These are phyloP conservation scores for Camelina hispida DNA, from an alignment of 345 rosid species.

Conservation along the genomic window DNA sequence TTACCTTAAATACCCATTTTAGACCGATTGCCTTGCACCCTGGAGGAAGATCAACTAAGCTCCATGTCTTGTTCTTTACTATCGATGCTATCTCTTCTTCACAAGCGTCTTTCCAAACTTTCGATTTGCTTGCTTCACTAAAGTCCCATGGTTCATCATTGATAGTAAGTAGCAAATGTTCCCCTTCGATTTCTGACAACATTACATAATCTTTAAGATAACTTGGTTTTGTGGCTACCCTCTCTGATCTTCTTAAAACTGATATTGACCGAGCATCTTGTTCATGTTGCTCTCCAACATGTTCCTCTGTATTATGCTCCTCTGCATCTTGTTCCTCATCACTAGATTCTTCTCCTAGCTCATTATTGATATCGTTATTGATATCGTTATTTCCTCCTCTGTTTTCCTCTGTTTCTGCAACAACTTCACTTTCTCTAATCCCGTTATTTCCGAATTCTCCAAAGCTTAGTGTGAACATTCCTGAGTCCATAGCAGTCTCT, in stretches of 20 bases:
- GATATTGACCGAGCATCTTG: too few species aligned
- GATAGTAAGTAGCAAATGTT: rapidly evolving
- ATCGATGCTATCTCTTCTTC: neutral
- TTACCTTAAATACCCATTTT: neutral
- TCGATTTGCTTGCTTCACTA: neutral
- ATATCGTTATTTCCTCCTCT: too few species aligned
- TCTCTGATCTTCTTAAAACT: too few species aligned
- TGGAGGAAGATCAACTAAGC: neutral
- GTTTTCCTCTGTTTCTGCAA: too few species aligned
- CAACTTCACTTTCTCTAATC: too few species aligned
- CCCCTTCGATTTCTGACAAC: neutral
- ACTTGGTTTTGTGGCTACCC: neutral
- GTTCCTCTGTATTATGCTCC: neutral
- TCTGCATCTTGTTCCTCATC: neutral
- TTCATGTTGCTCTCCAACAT: too few species aligned
- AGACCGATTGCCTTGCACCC: neutral
- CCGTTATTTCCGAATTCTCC: neutral
- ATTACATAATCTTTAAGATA: neutral
- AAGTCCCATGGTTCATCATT: neutral
- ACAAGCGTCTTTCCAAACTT: neutral
- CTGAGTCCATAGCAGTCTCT: neutral
- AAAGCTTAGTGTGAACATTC: neutral
- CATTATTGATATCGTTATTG: too few species aligned
- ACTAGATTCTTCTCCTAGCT: neutral
- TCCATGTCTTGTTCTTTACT: neutral